Evolutionary conservation across 371 early-diverging fungal species (phyloP).

Genomic region (Umbelopsis sp.): DNA sequence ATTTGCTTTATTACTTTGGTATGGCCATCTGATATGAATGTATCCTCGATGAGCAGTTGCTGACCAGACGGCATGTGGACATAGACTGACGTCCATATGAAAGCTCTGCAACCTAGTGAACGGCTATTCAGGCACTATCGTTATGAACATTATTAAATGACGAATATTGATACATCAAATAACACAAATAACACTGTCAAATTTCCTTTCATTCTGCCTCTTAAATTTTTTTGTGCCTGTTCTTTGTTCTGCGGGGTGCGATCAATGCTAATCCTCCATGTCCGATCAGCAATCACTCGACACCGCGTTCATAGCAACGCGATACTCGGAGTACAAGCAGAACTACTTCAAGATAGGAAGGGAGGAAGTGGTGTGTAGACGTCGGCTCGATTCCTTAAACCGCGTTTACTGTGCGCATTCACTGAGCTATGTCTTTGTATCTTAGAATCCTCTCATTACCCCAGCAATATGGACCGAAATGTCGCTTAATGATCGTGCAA

Average conservation of each 20-base stretch:
- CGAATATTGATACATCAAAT: too few species aligned
- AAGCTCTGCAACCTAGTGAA: too few species aligned
- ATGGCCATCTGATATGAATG: too few species aligned
- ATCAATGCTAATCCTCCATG: neutral
- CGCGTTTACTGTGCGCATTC: neutral
- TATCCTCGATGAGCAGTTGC: too few species aligned
- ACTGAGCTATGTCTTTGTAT: neutral
- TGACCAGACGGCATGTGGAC: too few species aligned
- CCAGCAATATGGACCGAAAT: conserved; percentile 1
- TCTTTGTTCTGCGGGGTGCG: neutral
- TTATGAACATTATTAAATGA: too few species aligned
- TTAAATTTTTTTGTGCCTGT: neutral
- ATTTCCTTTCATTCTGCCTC: neutral
- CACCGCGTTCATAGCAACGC: conserved; percentile 11
- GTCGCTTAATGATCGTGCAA: conserved; percentile 3
- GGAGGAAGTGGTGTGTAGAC: neutral
- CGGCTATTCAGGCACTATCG: too few species aligned
- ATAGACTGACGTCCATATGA: too few species aligned
- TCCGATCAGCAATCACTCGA: neutral
- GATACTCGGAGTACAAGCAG: conserved; percentile 14
- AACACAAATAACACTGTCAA: neutral
- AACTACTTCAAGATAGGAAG: conserved; percentile 10
- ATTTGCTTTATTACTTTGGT: too few species aligned
- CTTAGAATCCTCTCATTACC: neutral
- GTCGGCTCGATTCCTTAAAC: neutral